Evolutionary conservation across 164 flowering plant genomes (phyloP), one percentile per base, ranked within the genome.

Genomic region (Sextonia rubra): DNA sequence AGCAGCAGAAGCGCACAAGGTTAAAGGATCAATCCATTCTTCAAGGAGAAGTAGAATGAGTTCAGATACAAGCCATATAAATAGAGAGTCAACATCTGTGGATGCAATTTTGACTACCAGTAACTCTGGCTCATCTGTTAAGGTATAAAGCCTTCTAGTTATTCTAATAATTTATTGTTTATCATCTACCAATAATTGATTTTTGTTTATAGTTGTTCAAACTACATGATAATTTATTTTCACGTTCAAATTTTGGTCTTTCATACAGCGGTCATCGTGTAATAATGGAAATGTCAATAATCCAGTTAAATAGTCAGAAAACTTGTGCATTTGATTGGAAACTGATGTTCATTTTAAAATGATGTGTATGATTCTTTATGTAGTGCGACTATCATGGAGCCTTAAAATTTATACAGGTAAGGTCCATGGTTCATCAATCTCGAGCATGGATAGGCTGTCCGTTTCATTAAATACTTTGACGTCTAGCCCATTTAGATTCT

Each of bases 1-100:
- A 85, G 97, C 98, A 73, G 97, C 98, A 49, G 99, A 95, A 80
- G 91, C 97, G 56, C 94, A 95, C 84, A 95, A 87, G 78, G 90
- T 98, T 65, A 92, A 88, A 83, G 92, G 90, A 70, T 78, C 66
- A 49, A 76, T 70, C 20, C 85, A 85, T 22, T 84, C 87, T 68
- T 88, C 84, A 66, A 89, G 96, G 79, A 85, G 95, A 77, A 85
- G 76, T 63, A 84, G 86, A 80, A 69, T 72, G 76, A 86, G 87
- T 78, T 83, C 92, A 68, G 99, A 89, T 67, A 75, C 87, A 9
- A 75, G 83, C 76, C 92, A 88, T 68, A 71, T 75, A 23, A 82
- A 76, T 80, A 86, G 80, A 71, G 77, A 77, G 61, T 79, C 82
- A 80, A 86, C 97, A 75, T 82, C 98, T 32, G 89, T 92, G 68